Base-by-base conservation (phyloP, 371 early-diverging fungal genomes). In the Coemansia sp. region DNA sequence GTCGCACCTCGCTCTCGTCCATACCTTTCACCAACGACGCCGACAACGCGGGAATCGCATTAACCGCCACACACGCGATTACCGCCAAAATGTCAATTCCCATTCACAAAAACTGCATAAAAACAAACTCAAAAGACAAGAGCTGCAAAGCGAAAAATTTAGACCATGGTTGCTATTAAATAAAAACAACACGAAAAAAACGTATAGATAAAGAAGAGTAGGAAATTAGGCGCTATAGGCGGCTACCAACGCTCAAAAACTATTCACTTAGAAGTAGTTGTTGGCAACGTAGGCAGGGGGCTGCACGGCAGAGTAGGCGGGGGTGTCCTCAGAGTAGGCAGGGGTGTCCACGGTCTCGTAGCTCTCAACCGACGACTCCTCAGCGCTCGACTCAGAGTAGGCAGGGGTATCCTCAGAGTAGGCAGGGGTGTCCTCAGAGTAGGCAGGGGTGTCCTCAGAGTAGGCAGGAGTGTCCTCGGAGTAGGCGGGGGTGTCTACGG, bases 221-320 rank as follows among this genome's bases (percentile, higher is more conserved):
- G 37, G 37, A 29, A 24, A 71, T 71, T 71, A 71, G 67, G 62
- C 71, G 67, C 67, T 59, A 55, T 40, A 69, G 47, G 10, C 18
- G 29, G 42, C 31, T 50, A 47, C 53, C 50, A 22, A 29, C 21
- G 16, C 29, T 13, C 10, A 14, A 60, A 8, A 11, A 13, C 10
- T 27, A 24, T 24, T 69, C 59, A 56, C 74, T 69, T 70, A 74
- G 75, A 31, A 63, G 75, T 61, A 67, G 61, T 21, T 48, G 48
- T 48, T 45, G 56, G 51, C 51, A 59, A 62, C 64, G 54, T 69
- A 69, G 63, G 63, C 60, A n/a, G 64, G 34, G 24, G 56, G 39
- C 58, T 37, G 8, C 54, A 40, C 42, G 24, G 59, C 53, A 26
- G 63, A 50, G 71, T 56, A 57, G 59, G 57, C 24, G n/a, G 53